phyloP scores from a whole-genome alignment of 2,329 filamentous ascomycete genomes.

The Trichoderma afroharzianum region DNA sequence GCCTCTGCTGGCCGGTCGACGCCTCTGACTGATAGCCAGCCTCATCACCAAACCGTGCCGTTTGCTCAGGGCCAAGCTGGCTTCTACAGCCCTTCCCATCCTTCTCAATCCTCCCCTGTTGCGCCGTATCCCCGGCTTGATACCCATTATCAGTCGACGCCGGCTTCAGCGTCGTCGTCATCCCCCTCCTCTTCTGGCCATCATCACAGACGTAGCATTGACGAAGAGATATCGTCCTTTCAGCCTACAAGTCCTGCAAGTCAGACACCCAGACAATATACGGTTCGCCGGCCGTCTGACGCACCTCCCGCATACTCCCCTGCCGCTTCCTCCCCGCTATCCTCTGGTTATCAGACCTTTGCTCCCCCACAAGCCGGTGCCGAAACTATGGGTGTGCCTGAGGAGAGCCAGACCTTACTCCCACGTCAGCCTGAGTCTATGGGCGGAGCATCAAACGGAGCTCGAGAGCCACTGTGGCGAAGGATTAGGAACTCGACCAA shows the following conservation, averaged over 20 bases:
- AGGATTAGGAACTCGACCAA: constrained; percentile 26
- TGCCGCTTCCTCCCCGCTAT: constrained; percentile 33
- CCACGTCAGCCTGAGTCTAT: constrained; percentile 45
- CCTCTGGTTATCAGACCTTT: constrained; percentile 44
- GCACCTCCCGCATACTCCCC: constrained; percentile 52
- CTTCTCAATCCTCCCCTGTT: background rate
- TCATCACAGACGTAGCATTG: constrained; percentile 25
- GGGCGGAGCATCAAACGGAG: constrained; percentile 31
- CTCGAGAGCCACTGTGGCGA: constrained; percentile 27
- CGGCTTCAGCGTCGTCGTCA: constrained; percentile 15
- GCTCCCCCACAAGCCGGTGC: constrained; percentile 19
- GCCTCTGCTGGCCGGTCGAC: constrained; percentile 18
- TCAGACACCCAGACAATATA: constrained; percentile 19
- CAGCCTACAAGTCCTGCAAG: background rate
- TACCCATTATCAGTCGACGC: background rate
- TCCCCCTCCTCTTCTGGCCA: constrained; percentile 17
- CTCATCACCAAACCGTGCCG: background rate
- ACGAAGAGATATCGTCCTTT: constrained; percentile 20
- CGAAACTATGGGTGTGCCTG: constrained; percentile 38
- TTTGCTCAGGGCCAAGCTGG: background rate
- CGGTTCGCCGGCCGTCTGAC: constrained; percentile 30
- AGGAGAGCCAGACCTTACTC: constrained; percentile 44
- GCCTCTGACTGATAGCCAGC: constrained; percentile 11
- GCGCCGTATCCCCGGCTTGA: background rate
- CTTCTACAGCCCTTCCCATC: background rate